Conservation (phyloP, 495 filamentous ascomycete genomes). For the Aspergillus mulundensis region DNA sequence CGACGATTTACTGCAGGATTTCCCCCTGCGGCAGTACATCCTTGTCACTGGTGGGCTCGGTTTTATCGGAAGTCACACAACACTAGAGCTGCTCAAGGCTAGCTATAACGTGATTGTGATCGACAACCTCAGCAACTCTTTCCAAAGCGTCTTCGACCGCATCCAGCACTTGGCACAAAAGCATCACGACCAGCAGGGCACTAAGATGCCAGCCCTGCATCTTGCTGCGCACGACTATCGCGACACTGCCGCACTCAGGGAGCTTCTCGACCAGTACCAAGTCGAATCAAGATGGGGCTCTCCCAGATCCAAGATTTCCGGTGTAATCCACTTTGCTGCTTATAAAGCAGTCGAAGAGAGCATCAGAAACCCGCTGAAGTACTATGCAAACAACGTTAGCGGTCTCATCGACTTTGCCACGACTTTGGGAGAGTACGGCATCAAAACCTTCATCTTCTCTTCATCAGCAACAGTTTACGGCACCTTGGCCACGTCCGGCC, state of each 20-base stretch:
- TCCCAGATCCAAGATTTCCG: conserved; percentile 50
- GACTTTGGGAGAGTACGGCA: conserved; percentile 51
- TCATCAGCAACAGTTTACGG: conserved; percentile 66
- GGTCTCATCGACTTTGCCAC: conserved; percentile 57
- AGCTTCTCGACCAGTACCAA: conserved; percentile 39
- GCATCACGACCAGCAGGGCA: conserved; percentile 44
- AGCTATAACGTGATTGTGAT: conserved; percentile 61
- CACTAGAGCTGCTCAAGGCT: conserved; percentile 57
- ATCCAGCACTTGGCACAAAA: conserved; percentile 46
- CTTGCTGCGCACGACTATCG: conserved; percentile 58
- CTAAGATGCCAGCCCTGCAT: conserved; percentile 47
- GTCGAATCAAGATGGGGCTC: conserved; percentile 32
- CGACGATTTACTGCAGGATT: conserved; percentile 32
- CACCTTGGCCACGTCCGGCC: conserved; percentile 46
- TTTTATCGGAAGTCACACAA: conserved; percentile 64
- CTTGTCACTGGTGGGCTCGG: conserved; percentile 63
- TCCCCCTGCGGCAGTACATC: conserved; percentile 41
- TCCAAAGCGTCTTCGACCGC: conserved; percentile 48
- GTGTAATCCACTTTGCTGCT: conserved; percentile 63
- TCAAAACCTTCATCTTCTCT: conserved; percentile 64
- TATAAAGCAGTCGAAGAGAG: conserved; percentile 55
- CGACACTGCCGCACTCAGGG: conserved; percentile 38
- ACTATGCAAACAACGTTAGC: conserved; percentile 64
- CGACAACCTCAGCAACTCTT: conserved; percentile 61
- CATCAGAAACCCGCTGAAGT: conserved; percentile 51